phyloP scores from a whole-genome alignment of 495 filamentous ascomycete species.

The Hypoxylon lienhwacheense region DNA sequence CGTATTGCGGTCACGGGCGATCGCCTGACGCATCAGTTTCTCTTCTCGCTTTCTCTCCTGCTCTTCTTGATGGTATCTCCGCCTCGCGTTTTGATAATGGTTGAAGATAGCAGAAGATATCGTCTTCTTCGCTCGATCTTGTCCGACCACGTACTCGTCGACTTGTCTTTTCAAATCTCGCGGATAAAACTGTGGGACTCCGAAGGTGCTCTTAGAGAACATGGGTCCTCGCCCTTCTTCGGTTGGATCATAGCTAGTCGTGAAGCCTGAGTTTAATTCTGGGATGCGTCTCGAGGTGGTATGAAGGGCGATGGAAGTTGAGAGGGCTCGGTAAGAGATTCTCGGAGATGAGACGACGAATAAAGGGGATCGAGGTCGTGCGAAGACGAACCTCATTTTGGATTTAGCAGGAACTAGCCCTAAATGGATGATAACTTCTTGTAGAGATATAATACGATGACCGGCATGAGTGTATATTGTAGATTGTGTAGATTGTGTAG shows the following conservation, averaged over 20 bases:
- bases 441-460: conserved; percentile 3
- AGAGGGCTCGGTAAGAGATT: conserved; percentile 36
- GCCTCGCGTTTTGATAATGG: conserved; percentile 87
- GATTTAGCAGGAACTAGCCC: conserved; percentile 5
- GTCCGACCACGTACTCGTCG: conserved; percentile 94
- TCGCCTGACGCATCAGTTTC: conserved; percentile 49
- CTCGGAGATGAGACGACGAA: conserved; percentile 12
- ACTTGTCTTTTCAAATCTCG: conserved; percentile 83
- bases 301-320: conserved; percentile 36
- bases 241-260: conserved; percentile 73
- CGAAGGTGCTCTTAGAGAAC: conserved; percentile 53
- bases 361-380: conserved; percentile 35
- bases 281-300: conserved; percentile 37
- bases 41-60: conserved; percentile 66
- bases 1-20: conserved; percentile 50
- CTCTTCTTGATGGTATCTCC: conserved; percentile 77
- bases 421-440: conserved; percentile 6
- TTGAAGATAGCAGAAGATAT: conserved; percentile 94
- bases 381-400: conserved; percentile 42
- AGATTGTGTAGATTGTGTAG: no score
- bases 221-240: conserved; percentile 53
- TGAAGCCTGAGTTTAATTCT: conserved; percentile 58
- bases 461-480: conserved; percentile 12
- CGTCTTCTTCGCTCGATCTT: conserved; percentile 94
- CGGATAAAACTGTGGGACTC: conserved; percentile 76